Evolutionary conservation across 331 rosid species (phyloP).

Genomic region (Rhamnella rubrinervis): DNA sequence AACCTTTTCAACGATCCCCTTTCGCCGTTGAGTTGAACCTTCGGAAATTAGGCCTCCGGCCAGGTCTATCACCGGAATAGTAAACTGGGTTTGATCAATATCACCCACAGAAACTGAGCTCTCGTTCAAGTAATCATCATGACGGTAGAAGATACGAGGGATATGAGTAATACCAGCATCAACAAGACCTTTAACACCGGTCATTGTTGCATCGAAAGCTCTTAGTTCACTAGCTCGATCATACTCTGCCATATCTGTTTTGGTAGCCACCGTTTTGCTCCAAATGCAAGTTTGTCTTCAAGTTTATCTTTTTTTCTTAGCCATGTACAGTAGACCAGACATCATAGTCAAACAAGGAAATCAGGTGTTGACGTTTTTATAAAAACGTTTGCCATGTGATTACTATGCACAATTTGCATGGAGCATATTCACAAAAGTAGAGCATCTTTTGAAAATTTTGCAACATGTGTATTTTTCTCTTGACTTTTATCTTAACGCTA

Average conservation of each 20-base stretch:
- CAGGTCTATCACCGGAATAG: conserved; percentile 35
- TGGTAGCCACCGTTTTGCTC: conserved; percentile 23
- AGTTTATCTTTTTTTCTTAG: no score
- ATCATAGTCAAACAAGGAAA: no score
- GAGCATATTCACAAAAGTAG: no score
- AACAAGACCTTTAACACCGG: conserved; percentile 66
- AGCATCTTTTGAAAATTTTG: no score
- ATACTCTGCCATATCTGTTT: conserved; percentile 4
- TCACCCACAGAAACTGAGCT: background rate
- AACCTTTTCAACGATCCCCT: background rate
- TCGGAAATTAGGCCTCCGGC: background rate
- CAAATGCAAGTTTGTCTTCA: no score
- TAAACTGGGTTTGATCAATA: background rate
- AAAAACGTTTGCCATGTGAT: no score
- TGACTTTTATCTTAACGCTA: no score
- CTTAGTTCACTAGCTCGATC: conserved; percentile 43
- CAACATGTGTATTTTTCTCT: no score
- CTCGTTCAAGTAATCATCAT: background rate
- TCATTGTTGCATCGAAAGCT: conserved; percentile 61
- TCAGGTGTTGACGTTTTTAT: no score
- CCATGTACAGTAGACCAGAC: no score
- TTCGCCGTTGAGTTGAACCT: background rate
- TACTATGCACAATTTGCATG: no score
- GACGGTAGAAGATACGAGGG: conserved; percentile 48
- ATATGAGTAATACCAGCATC: conserved; percentile 47